Conservation (phyloP, 148 eudicot species). For the Nyssa sinensis region DNA sequence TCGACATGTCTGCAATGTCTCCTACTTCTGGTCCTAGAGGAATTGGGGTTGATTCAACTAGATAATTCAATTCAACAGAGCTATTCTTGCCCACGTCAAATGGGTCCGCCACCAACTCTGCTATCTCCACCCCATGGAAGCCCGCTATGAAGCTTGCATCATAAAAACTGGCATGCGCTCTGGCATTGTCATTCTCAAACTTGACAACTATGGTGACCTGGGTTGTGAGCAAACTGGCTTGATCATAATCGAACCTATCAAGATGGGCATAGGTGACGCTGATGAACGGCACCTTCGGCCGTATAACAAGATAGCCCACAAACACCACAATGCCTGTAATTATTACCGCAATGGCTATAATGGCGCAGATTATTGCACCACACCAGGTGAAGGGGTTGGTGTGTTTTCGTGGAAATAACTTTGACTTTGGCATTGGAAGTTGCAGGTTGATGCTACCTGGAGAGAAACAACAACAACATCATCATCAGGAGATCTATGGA, state of each 20-base stretch:
- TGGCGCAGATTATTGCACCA: conserved; percentile 52
- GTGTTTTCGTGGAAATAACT: conserved; percentile 12
- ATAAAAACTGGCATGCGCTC: conserved; percentile 50
- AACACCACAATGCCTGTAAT: conserved; percentile 47
- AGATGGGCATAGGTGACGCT: conserved; percentile 42
- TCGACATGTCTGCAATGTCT: conserved; percentile 22
- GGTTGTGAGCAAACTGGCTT: conserved; percentile 40
- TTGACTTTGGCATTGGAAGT: conserved; percentile 22
- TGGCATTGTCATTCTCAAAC: conserved; percentile 48
- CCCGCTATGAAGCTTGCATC: conserved; percentile 31
- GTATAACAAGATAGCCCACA: conserved; percentile 41
- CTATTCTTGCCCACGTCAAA: conserved; percentile 42
- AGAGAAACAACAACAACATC: neutral
- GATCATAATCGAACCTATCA: conserved; percentile 32
- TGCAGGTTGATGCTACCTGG: neutral
- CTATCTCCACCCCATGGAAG: conserved; percentile 40
- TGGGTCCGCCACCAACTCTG: conserved; percentile 28
- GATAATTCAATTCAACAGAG: conserved; percentile 23
- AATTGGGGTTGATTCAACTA: conserved; percentile 32
- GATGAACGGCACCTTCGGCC: conserved; percentile 48
- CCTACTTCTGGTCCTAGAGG: conserved; percentile 33
- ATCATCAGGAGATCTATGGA: neutral
- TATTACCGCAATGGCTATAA: conserved; percentile 38
- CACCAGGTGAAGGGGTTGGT: conserved; percentile 64
- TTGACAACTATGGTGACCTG: conserved; percentile 32